Base-by-base conservation (phyloP, 306 rosid species). In the Sicyos baderoa region DNA sequence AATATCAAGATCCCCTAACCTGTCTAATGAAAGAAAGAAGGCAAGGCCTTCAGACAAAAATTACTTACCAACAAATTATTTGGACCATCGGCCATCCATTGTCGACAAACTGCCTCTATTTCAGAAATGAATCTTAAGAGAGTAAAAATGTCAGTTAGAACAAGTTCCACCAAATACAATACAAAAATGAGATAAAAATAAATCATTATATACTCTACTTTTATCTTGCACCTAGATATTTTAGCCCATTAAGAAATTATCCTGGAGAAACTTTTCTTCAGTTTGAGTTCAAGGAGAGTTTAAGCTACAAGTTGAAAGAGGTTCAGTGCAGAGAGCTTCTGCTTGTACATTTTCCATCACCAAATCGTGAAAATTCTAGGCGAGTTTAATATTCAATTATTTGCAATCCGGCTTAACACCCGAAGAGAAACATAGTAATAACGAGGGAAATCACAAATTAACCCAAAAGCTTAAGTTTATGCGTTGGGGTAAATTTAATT, bases 41-140 rank as follows among this genome's bases (percentile, higher is more conserved):
- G 16, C 22, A 69, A 62, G 60, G 50, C 49, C 71, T 51, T 50
- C 19, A 40, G 63, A 73, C 42, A 55, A 66, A 54, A 77, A 70
- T 17, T 54, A 75, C 92, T 21, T 82, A 89, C 98, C 91, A 88
- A 59, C 71, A 93, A 82, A 88, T 86, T 88, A 64, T 71, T 86
- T 3, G 97, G 86, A 40, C 95, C 98, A 77, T 89, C 87, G 16
- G 95, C 80, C 78, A 85, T 83, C 98, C 98, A 93, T 53, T 81
- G 89, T 77, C 98, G 79, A 73, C 91, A 87, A 79, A 88, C 85
- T 5, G 93, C 93, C 81, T 93, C 98, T 14, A 93, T 88, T 74
- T 93, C 97, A 71, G 97, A 93, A 72, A 93, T 89, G 79, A 93
- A 93, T 90, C 98, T 92, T 48, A 19, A 49, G 68, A 72, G 66